Conservation (phyloP, 768 basidiomycete genomes). For the Austroboletus eburneus region DNA sequence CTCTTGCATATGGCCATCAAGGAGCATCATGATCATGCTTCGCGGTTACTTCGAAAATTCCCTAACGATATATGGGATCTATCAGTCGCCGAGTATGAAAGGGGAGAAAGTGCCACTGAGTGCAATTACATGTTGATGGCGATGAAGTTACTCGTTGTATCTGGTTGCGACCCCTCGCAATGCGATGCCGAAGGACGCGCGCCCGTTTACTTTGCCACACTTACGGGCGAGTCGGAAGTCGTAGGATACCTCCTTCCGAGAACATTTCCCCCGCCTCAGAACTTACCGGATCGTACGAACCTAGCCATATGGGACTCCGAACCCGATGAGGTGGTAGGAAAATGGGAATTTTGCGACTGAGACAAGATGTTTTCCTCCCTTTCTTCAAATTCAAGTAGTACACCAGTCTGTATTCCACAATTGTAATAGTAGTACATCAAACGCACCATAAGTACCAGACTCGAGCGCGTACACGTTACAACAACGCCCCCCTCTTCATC, state of each 20-base stretch:
- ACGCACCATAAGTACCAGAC: constrained; percentile 8
- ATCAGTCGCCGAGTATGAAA: no score
- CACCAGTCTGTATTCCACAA: no score
- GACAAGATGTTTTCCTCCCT: no score
- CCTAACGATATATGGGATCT: no score
- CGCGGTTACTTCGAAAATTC: not conserved
- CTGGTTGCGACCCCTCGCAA: constrained; percentile 2
- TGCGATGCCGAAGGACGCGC: not conserved
- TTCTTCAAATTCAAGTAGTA: no score
- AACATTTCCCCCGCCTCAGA: not conserved
- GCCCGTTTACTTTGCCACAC: not conserved
- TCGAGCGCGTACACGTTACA: constrained; percentile 4
- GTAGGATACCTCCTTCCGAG: not conserved
- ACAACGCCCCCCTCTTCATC: constrained; percentile 30
- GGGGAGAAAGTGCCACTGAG: no score
- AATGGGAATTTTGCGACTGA: not conserved
- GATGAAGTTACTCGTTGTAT: not conserved
- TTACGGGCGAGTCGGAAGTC: not conserved
- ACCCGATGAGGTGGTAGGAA: not conserved
- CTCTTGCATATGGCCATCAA: constrained; percentile 2
- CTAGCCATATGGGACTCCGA: not conserved
- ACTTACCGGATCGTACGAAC: not conserved
- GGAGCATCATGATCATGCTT: no score
- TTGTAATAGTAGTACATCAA: not conserved
- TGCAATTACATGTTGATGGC: no score